Evolutionary conservation across 2,329 filamentous ascomycete species (phyloP), one percentile per base, ranked within the genome.

Genomic region (Calonectria fujianensis): DNA sequence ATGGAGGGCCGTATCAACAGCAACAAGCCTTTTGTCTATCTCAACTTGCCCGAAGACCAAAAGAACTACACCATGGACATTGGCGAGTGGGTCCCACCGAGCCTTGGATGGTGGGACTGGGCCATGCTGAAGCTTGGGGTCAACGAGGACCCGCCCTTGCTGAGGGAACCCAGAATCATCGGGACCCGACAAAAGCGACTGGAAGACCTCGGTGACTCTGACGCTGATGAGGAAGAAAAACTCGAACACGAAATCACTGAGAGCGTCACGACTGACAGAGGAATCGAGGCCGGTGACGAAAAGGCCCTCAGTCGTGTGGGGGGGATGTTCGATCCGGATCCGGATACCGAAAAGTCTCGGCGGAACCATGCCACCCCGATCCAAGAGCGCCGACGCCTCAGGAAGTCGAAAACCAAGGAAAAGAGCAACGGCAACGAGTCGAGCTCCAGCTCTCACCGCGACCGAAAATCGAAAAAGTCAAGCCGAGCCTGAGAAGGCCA

Each of bases 1-100:
- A 84, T 86, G 35, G 83, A 86, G 57, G 85, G 85, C 4, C 82
- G 83, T 13, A 84, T 86, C 75, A 83, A 86, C 76, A 86, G 82
- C 76, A 85, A 83, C 63, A 82, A 79, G 73, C 80, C 83, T 39
- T 83, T 85, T 31, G 85, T 86, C 29, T 85, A 84, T 84, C 75
- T 86, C 0, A 85, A 85, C 39, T 74, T 86, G 6, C 85, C 83
- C 1, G 77, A 82, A n/a, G 82, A 84, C 0, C 84, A 85, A 68
- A 75, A 78, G 0, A 80, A 80, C 24, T 83, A 83, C 37, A 78
- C 82, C 16, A 77, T 80, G 35, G 83, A 83, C 13, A 81, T 85
- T 50, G 84, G 83, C 7, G 81, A 83, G 51, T 85, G 82, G 79
- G 72, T 77, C 20, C 83, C 83, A 2, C 84, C 84, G 0, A 77